Percentiles rank a stretch among this genome's conserved stretches.
Evolutionary conservation across 2,329 filamentous ascomycete genomes (phyloP).

Genomic region (Xylariaceae sp.): DNA sequence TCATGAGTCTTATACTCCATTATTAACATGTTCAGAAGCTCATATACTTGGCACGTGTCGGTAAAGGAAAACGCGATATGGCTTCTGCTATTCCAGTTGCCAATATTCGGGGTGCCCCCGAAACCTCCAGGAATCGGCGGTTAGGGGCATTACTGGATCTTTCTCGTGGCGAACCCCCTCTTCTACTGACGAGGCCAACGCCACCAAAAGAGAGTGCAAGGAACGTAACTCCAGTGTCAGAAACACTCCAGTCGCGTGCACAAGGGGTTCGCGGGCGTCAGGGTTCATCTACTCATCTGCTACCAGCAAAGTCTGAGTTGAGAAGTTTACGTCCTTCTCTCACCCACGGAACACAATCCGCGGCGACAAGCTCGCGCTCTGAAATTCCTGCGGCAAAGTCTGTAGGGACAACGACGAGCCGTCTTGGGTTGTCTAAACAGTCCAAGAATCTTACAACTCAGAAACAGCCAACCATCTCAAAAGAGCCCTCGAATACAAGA

Average conservation of each 20-base stretch:
- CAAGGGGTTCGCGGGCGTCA: constrained; percentile 37
- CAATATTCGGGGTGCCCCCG: constrained; percentile 25
- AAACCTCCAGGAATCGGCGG: constrained; percentile 27
- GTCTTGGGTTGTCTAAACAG: constrained; percentile 32
- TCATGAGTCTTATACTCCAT: constrained; percentile 21
- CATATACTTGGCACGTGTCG: constrained; percentile 16
- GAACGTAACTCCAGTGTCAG: constrained; percentile 13
- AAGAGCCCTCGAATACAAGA: constrained; percentile 30
- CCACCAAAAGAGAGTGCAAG: constrained; percentile 28
- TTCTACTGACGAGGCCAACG: constrained; percentile 21
- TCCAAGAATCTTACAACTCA: constrained; percentile 43
- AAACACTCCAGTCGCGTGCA: constrained; percentile 25
- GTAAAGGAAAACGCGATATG: constrained; percentile 28
- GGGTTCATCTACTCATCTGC: constrained; percentile 28
- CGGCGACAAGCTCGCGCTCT: constrained; percentile 35
- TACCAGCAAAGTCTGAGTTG: constrained; percentile 10
- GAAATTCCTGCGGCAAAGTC: constrained; percentile 31
- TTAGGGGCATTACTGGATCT: constrained; percentile 29
- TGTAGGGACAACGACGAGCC: constrained; percentile 34
- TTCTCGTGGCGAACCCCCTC: constrained; percentile 25
- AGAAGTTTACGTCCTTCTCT: constrained; percentile 34
- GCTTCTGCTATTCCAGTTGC: constrained; percentile 29
- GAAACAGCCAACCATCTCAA: constrained; percentile 45
- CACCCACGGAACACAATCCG: constrained; percentile 41
- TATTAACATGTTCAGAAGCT: constrained; percentile 25